These are phyloP conservation scores for Sporothrix brasiliensis DNA, from an alignment of 2,329 filamentous ascomycete species.

Conservation along the genomic window DNA sequence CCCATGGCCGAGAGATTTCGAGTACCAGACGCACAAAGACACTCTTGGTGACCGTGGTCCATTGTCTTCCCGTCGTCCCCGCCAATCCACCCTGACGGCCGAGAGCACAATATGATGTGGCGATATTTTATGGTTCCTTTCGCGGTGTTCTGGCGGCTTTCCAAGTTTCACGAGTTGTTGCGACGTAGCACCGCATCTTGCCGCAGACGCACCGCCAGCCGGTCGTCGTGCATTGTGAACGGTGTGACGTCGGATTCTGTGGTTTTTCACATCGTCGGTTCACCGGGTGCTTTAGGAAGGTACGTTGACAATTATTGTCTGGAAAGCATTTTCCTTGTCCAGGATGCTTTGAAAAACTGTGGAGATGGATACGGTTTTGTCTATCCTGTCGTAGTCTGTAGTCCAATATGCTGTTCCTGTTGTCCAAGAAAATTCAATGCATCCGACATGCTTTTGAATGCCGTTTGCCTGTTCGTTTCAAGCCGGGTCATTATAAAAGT, in stretches of 20 bases:
- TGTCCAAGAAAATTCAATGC: too few species aligned
- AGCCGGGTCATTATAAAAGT: not conserved
- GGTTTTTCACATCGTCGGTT: not conserved
- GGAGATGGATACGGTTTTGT: not conserved
- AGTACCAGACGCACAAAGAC: not conserved
- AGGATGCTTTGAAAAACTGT: too few species aligned
- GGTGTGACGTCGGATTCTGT: not conserved
- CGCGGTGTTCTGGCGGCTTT: not conserved
- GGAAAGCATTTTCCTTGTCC: not conserved
- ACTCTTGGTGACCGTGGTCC: not conserved
- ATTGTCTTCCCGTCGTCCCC: not conserved
- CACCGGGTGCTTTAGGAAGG: not conserved
- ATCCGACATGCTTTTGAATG: not conserved
- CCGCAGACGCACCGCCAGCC: not conserved
- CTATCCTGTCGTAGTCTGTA: not conserved
- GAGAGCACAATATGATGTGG: not conserved
- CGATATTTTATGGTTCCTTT: not conserved
- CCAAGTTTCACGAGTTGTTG: not conserved
- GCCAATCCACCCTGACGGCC: not conserved
- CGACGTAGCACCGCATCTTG: not conserved
- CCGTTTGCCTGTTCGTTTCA: not conserved
- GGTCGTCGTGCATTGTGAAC: not conserved
- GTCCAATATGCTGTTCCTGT: too few species aligned
- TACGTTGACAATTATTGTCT: not conserved
- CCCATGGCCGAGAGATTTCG: not conserved